Base-by-base conservation (phyloP, 495 filamentous ascomycete species). In the Tuber brumale region DNA sequence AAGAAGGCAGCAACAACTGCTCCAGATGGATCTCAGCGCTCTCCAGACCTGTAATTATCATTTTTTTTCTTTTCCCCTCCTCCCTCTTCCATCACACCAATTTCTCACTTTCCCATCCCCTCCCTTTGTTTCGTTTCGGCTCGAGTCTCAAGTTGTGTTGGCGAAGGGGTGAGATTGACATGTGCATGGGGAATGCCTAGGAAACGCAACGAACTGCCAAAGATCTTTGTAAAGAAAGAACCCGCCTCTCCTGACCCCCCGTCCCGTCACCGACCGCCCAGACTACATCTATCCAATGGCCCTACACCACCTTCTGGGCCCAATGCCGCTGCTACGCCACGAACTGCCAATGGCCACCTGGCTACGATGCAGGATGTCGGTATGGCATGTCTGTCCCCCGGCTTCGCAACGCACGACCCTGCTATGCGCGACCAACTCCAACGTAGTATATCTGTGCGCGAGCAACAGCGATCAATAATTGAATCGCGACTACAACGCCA, bases 211-310 rank as follows among this genome's bases (percentile, higher is more conserved):
- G 84, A 85, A 73, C 85, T 88, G 73, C 91, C 93, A 19, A 93
- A 92, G 84, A 95, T 97, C 76, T 89, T 97, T 77, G 94, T 99
- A 61, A 98, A 98, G 87, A 97, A 97, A 85, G 95, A 99, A 84
- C 92, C 92, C 43, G 91, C 92, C 12, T 94, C 94, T 41, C 95
- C 95, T 70, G 91, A 91, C 51, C 88, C 94, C 75, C 88, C 91
- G 71, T 87, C 90, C 39, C 89, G 95, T 37, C 95, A 95, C 81
- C 90, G 96, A 69, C 95, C 95, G 37, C 90, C 92, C 76, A 93
- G 91, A 83, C 88, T 99, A 73, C 94, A 97, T 84, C 90, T 99
- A 16, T 94, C 92, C 44, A 93, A 92, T 9, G 89, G 87, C 77
- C 84, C 86, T 72, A 92, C 90, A 75, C 90, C 89, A 51, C 86